Evolutionary conservation across 495 filamentous ascomycete genomes (phyloP).

Genomic region (Trichoderma erinaceum): DNA sequence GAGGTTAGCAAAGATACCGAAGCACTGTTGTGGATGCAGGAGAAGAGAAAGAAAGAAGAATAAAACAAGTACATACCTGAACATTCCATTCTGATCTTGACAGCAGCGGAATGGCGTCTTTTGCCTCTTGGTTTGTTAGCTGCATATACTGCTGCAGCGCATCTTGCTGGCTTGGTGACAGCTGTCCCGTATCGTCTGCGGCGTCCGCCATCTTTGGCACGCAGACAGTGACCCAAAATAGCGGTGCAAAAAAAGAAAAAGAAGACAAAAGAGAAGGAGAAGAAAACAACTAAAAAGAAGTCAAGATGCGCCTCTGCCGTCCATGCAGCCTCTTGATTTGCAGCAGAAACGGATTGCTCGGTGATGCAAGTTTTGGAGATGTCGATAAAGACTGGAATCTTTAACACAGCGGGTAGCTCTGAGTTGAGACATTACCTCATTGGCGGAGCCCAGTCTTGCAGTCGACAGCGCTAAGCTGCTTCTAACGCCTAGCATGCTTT

Average conservation of each 20-base stretch:
- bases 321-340: no score
- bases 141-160: conserved; percentile 81
- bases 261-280: neutral
- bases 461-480: neutral
- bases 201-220: conserved; percentile 16
- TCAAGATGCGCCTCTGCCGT: no score
- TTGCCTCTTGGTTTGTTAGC: conserved; percentile 75
- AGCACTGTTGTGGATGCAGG: neutral
- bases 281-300: no score
- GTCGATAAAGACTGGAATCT: neutral
- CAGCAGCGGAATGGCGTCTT: conserved; percentile 73
- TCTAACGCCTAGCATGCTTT: neutral
- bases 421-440: neutral
- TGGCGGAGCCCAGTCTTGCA: neutral
- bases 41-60: no score
- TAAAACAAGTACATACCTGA: conserved; percentile 48
- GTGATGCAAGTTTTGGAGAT: neutral
- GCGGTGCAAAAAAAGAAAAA: neutral
- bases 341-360: no score
- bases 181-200: conserved; percentile 58
- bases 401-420: neutral
- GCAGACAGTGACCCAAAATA: neutral
- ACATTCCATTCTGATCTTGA: conserved; percentile 93
- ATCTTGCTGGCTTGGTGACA: conserved; percentile 68
- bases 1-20: neutral